phyloP scores from a whole-genome alignment of 768 basidiomycete genomes.

The Phlegmacium glaucopus region DNA sequence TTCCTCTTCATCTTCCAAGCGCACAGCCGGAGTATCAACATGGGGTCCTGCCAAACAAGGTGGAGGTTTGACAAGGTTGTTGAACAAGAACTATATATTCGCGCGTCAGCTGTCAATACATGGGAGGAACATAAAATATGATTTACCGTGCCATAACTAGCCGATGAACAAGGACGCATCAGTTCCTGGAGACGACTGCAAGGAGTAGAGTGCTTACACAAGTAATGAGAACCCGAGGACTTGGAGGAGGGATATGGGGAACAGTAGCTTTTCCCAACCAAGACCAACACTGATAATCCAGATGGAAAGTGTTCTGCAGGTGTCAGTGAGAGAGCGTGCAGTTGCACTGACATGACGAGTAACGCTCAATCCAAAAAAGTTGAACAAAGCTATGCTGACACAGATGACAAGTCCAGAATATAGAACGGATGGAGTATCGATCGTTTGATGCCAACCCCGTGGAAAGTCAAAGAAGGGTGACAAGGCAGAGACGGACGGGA shows the following conservation, averaged over 20 bases:
- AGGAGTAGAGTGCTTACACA: constrained; percentile 59
- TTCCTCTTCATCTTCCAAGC: constrained; percentile 54
- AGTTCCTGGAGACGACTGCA: background rate
- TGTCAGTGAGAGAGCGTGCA: constrained; percentile 88
- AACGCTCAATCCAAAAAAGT: constrained; percentile 88
- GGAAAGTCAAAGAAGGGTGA: constrained; percentile 84
- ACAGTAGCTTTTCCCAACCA: constrained; percentile 87
- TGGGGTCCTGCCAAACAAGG: constrained; percentile 51
- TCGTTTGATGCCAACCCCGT: constrained; percentile 87
- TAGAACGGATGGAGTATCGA: constrained; percentile 69
- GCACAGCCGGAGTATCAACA: constrained; percentile 22
- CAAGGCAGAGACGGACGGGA: constrained; percentile 58
- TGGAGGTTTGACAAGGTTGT: constrained; percentile 70
- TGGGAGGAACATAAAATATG: constrained; percentile 8
- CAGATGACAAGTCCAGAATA: constrained; percentile 70
- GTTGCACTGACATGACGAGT: constrained; percentile 94
- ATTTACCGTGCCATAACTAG: constrained; percentile 82
- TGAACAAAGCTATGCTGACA: constrained; percentile 76
- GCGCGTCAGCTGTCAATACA: constrained; percentile 7
- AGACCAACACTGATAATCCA: constrained; percentile 89
- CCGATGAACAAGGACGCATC: constrained; percentile 5
- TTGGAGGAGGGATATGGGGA: constrained; percentile 80
- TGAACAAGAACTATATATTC: constrained; percentile 74
- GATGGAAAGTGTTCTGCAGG: constrained; percentile 92
- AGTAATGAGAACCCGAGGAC: constrained; percentile 82